Conservation (phyloP, 176 grass and related monocot species). For the Urochloa ruziziensis region DNA sequence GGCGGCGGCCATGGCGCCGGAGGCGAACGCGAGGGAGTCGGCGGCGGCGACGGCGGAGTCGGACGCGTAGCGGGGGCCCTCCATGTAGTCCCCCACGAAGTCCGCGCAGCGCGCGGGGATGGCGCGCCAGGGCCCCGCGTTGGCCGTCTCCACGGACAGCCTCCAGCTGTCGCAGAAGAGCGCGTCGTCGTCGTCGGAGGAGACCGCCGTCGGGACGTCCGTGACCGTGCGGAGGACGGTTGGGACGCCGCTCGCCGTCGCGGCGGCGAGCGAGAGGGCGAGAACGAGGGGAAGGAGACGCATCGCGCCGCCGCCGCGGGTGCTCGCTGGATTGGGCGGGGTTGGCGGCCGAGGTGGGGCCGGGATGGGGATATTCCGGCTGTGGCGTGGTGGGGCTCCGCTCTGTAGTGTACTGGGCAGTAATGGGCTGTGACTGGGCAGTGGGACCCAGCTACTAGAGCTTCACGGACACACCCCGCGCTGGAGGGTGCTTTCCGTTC, state of each 20-base stretch:
- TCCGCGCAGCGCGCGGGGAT: conserved; percentile 47
- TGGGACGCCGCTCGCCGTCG: not conserved
- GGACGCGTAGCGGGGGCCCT: conserved; percentile 65
- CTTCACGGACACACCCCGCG: too few species aligned
- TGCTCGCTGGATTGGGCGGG: not conserved
- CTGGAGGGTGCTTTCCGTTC: too few species aligned
- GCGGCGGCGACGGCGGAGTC: conserved; percentile 55
- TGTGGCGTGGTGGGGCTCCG: not conserved
- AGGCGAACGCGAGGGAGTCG: conserved; percentile 65
- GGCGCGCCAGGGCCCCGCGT: conserved; percentile 56
- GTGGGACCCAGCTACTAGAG: not conserved
- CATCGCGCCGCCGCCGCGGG: conserved; percentile 3
- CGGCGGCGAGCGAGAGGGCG: conserved; percentile 11
- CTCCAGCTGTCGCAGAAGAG: conserved; percentile 90
- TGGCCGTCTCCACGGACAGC: conserved; percentile 80
- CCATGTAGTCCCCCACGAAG: conserved; percentile 55
- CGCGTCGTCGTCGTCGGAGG: conserved; percentile 6
- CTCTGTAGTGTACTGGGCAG: not conserved
- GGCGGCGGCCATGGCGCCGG: conserved; percentile 20
- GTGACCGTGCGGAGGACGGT: conserved; percentile 49
- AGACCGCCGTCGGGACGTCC: not conserved
- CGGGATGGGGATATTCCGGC: not conserved
- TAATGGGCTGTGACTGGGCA: not conserved
- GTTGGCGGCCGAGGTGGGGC: not conserved
- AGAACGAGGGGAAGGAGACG: conserved; percentile 24